phyloP scores from a whole-genome alignment of 2,329 filamentous ascomycete species.

The Ophiostoma australiae region DNA sequence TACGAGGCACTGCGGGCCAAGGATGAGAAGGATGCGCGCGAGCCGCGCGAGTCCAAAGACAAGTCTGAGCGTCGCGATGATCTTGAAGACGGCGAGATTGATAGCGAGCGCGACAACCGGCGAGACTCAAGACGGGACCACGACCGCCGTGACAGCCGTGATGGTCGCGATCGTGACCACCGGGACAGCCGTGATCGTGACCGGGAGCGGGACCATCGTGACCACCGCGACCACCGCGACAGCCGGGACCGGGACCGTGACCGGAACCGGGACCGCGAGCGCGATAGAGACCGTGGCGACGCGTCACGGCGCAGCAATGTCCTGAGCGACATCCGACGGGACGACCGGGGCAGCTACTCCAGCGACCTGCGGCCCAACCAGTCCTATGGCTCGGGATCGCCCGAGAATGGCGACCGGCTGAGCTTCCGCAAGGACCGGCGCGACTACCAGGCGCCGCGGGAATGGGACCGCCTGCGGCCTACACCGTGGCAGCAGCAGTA shows the following conservation, averaged over 20 bases:
- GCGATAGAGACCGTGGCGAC: slow-evolving; percentile 33
- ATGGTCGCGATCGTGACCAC: slow-evolving; percentile 20
- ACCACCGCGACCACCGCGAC: slow-evolving; percentile 18
- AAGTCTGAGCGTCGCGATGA: slow-evolving; percentile 32
- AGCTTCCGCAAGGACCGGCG: slow-evolving; percentile 29
- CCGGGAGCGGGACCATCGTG: slow-evolving; percentile 18
- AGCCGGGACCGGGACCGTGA: slow-evolving; percentile 21
- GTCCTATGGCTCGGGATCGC: neutral
- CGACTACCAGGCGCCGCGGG: slow-evolving; percentile 25
- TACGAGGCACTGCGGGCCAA: slow-evolving; percentile 36
- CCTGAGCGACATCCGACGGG: slow-evolving; percentile 20
- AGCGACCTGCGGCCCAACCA: slow-evolving; percentile 9
- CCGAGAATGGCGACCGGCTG: slow-evolving; percentile 29
- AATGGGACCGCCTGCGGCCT: slow-evolving; percentile 28
- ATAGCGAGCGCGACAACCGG: slow-evolving; percentile 36
- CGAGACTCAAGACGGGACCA: slow-evolving; percentile 34
- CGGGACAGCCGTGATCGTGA: slow-evolving; percentile 20
- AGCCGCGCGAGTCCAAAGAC: slow-evolving; percentile 22
- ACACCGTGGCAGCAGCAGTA: slow-evolving; percentile 29
- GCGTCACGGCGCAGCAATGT: slow-evolving; percentile 32
- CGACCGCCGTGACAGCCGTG: slow-evolving; percentile 17
- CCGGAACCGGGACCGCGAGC: slow-evolving; percentile 20
- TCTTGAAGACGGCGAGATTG: slow-evolving; percentile 38
- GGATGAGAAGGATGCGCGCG: slow-evolving; percentile 29
- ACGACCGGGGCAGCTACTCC: slow-evolving; percentile 15